Percentiles rank a stretch among this genome's conserved stretches.
These are phyloP conservation scores for Malassezia sp. DNA, from an alignment of 1,284 basidiomycete species.

Conservation along the genomic window DNA sequence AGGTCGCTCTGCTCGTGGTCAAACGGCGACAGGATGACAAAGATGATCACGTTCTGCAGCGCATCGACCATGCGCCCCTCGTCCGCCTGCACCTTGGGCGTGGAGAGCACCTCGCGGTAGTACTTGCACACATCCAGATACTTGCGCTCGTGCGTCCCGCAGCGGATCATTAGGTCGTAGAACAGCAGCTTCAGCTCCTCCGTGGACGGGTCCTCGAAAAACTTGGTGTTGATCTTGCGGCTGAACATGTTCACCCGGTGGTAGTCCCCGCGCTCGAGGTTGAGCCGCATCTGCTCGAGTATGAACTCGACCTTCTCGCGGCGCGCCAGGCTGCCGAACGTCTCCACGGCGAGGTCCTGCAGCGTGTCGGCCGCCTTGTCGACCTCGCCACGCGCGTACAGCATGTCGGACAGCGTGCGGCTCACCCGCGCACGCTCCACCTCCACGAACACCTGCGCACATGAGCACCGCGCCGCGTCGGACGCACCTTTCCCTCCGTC, in stretches of 20 bases:
- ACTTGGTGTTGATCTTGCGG: constrained; percentile 86
- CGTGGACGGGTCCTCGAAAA: constrained; percentile 75
- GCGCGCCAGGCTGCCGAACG: constrained; percentile 95
- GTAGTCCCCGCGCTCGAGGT: constrained; percentile 65
- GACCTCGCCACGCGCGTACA: constrained; percentile 30
- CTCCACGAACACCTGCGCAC: constrained; percentile 95
- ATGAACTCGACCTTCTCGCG: constrained; percentile 97
- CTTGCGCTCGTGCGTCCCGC: constrained; percentile 68
- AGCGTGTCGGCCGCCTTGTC: constrained; percentile 49
- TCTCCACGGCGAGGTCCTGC: constrained; percentile 92
- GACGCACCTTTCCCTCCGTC: constrained; percentile 98
- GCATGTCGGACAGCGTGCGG: constrained; percentile 31
- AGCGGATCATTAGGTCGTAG: constrained; percentile 91
- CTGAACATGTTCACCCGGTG: constrained; percentile 79
- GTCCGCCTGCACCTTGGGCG: constrained; percentile 71
- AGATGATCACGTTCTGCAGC: constrained; percentile 71
- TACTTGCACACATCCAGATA: constrained; percentile 91
- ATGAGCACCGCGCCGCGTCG: no score
- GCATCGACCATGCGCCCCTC: constrained; percentile 28
- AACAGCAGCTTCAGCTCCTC: constrained; percentile 91
- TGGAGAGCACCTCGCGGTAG: constrained; percentile 93
- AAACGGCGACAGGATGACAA: constrained; percentile 81
- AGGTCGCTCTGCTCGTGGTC: constrained; percentile 96
- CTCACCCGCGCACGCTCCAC: constrained; percentile 80
- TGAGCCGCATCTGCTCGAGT: constrained; percentile 94